These are phyloP conservation scores for Coniochaeta pulveracea DNA, from an alignment of 2,329 filamentous ascomycete genomes.

Conservation along the genomic window DNA sequence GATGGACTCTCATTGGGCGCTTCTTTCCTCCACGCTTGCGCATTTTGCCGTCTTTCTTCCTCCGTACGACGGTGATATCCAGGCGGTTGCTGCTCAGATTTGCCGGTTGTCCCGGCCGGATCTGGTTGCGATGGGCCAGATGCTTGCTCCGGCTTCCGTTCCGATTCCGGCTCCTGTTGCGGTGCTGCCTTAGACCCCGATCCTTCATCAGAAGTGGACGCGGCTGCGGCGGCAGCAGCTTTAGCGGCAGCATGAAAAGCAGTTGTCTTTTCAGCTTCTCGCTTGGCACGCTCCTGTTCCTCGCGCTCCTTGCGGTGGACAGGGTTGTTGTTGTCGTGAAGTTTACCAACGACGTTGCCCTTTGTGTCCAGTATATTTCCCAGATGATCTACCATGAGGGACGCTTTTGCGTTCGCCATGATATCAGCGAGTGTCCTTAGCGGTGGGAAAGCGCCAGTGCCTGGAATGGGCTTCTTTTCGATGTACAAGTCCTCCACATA, in stretches of 20 bases:
- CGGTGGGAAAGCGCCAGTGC: conserved; percentile 10
- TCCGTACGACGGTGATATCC: conserved; percentile 10
- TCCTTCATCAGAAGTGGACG: neutral
- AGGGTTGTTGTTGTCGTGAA: conserved; percentile 36
- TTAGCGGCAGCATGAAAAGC: conserved; percentile 19
- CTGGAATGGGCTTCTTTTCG: conserved; percentile 5
- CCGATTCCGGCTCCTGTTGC: neutral
- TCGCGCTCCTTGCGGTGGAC: conserved; percentile 21
- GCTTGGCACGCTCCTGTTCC: conserved; percentile 15
- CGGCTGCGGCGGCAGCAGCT: neutral
- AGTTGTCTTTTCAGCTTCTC: too few species aligned
- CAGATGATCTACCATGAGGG: conserved; percentile 28
- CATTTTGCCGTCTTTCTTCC: conserved; percentile 20
- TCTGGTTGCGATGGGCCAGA: conserved; percentile 1
- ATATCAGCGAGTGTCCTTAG: conserved; percentile 19
- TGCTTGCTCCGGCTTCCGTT: conserved; percentile 1
- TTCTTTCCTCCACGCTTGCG: conserved; percentile 23
- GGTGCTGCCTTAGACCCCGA: neutral
- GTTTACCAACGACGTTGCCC: conserved; percentile 32
- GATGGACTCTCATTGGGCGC: conserved; percentile 30
- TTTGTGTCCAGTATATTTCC: conserved; percentile 34
- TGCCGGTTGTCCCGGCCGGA: conserved; percentile 1
- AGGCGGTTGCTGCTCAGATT: conserved; percentile 7
- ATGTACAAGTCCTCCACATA: conserved; percentile 31
- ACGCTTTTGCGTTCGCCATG: conserved; percentile 19